Base-by-base conservation (phyloP, 208 protist genomes). In the Histomonas meleagridis region DNA sequence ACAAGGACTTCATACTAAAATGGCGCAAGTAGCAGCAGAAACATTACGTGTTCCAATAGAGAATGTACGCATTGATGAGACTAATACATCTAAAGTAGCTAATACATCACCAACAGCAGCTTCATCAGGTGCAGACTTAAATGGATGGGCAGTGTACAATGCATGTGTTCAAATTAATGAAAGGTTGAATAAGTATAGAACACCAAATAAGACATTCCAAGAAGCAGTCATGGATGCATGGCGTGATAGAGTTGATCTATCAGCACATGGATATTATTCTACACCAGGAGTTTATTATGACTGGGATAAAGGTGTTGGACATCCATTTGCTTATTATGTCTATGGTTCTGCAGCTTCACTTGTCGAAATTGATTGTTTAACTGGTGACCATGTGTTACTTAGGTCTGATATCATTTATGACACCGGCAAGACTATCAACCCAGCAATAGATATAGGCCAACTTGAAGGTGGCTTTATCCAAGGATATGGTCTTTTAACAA, bases 61-160 rank as follows among this genome's bases (percentile, higher is more conserved):
- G 21, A 38, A n/a, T 9, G 92, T 93, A 21, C 62, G 93, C 76
- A 92, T 95, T 28, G 57, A 92, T 62, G 92, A 94, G 51, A 95
- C 93, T 12, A 43, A 70, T 0, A 95, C 95, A 51, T 81, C 92
- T 62, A 94, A 93, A 90, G 91, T 91, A 4, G 79, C 95, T 28
- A 96, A 96, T 92, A 93, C 95, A 55, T 65, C 92, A 60, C 95
- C 95, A 38, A 96, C 95, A 38, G 94, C 94, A 48, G 94, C 95
- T 32, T 96, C 94, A 18, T 93, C 93, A 0, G 93, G 92, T 10
- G 92, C 95, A 1, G 96, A 97, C 92, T 91, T 97, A 26, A 96
- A 97, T 92, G 95, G 95, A 51, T 95, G 95, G 91, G 96, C 96
- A 10, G 93, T 96, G 2, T 93, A 94, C 62, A 93, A 96, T 86